phyloP scores from a whole-genome alignment of 441 rosid species.

The Dalechampia spathulata region DNA sequence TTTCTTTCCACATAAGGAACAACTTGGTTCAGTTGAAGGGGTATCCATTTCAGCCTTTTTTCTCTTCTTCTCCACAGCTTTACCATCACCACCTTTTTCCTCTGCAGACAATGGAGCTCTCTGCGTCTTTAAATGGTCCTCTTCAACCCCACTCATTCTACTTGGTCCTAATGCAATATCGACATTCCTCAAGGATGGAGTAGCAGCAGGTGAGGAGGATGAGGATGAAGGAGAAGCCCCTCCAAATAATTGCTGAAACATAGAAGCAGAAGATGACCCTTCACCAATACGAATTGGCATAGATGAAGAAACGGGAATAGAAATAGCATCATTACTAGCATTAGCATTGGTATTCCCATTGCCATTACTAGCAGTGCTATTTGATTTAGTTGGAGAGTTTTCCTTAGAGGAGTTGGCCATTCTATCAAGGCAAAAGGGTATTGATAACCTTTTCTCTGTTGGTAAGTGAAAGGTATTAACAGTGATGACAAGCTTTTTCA shows the following conservation, averaged over 20 bases:
- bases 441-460: no score
- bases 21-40: constrained; percentile 8
- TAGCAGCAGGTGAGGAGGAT: neutral
- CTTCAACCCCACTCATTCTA: neutral
- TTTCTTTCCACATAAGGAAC: constrained; percentile 7
- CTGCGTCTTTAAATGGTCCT: neutral
- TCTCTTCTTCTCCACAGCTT: neutral
- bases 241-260: neutral
- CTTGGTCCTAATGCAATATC: neutral
- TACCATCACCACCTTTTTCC: neutral
- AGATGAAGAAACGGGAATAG: neutral
- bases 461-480: no score
- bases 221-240: neutral
- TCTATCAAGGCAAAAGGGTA: neutral
- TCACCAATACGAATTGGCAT: neutral
- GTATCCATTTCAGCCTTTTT: constrained; percentile 11
- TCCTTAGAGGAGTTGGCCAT: neutral
- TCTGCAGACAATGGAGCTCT: neutral
- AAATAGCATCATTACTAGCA: neutral
- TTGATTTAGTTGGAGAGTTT: neutral
- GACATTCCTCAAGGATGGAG: neutral
- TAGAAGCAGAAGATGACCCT: neutral
- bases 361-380: no score
- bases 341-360: neutral
- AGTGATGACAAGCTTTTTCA: neutral